These are phyloP conservation scores for Colletotrichum tabaci DNA, from an alignment of 2,329 filamentous ascomycete species.

Conservation along the genomic window DNA sequence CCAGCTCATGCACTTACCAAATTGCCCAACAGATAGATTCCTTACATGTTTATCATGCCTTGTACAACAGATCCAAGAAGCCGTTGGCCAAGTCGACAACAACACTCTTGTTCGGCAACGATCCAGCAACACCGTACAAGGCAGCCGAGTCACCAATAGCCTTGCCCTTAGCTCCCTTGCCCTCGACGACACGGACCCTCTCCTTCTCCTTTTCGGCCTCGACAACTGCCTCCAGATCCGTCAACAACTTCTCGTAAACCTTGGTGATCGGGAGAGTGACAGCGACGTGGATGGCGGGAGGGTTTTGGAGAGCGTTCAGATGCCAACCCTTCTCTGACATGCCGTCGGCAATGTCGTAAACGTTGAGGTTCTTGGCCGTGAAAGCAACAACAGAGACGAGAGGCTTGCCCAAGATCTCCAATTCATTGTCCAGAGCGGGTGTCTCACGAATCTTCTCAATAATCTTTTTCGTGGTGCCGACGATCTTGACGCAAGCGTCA, in stretches of 20 bases:
- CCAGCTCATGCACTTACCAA: slow-evolving; percentile 36
- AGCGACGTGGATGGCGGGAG: slow-evolving; percentile 93
- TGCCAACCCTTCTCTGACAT: slow-evolving; percentile 93
- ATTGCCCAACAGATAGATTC: not conserved
- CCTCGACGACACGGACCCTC: slow-evolving; percentile 78
- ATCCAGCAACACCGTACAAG: slow-evolving; percentile 95
- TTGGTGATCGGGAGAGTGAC: slow-evolving; percentile 90
- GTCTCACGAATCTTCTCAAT: slow-evolving; percentile 80
- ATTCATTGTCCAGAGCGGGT: slow-evolving; percentile 77
- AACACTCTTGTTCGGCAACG: slow-evolving; percentile 94
- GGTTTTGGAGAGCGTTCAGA: slow-evolving; percentile 92
- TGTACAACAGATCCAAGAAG: slow-evolving; percentile 94
- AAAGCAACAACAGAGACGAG: slow-evolving; percentile 94
- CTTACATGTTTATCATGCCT: slow-evolving; percentile 67
- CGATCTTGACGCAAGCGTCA: slow-evolving; percentile 87
- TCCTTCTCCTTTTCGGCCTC: slow-evolving; percentile 87
- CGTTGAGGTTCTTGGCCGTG: slow-evolving; percentile 84
- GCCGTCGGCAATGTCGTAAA: slow-evolving; percentile 94
- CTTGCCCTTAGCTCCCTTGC: slow-evolving; percentile 75
- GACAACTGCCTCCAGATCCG: slow-evolving; percentile 77
- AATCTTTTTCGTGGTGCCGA: slow-evolving; percentile 88
- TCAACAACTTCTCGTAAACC: slow-evolving; percentile 83
- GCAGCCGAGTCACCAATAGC: slow-evolving; percentile 86
- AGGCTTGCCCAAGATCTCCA: slow-evolving; percentile 86
- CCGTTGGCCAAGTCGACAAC: slow-evolving; percentile 91